Evolutionary conservation across 2,329 filamentous ascomycete species (phyloP), one percentile per base, ranked within the genome.

Genomic region (Fusarium camptoceras): DNA sequence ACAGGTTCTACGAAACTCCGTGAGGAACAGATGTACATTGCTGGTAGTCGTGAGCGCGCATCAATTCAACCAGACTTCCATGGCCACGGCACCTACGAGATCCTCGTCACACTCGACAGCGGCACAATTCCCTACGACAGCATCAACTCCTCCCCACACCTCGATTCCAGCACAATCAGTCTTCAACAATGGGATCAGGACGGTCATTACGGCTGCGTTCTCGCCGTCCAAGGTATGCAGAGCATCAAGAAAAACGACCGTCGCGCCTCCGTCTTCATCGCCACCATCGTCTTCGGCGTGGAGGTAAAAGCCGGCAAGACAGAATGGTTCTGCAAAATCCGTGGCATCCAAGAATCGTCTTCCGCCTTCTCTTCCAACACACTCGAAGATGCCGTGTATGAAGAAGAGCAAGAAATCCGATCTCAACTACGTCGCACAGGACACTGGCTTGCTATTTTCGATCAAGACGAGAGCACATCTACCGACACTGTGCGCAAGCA

Each of bases 321-420:
- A 9, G 63, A 66, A 18, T 66, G 63, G 63, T 66, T 53, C 37
- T 66, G 63, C 6, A 66, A 54, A 3, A 66, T 66, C 2, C 55
- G 63, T 0, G 30, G 61, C 1, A 54, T 66, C 1, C 49, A 54
- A 46, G 63, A 66, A 37, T 49, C 55, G 0, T 37, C 48, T 1
- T 30, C 53, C 5, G 54, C 54, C 8, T 62, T 61, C 1, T 46
- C 50, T 10, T 44, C 24, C 2, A 50, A 34, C 1, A 50, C 39
- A 0, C 55, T 65, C 0, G 63, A 66, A 16, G 61, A 66, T 14
- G 55, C 30, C 0, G 63, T 66, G 0, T 65, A 60, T 2, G 63
- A 66, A 22, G 63, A 66, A 1, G 63, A 66, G 8, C 61, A 66
- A 6, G 62, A 66, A 14, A 60, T 66, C 0, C 47, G 47, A 0